phyloP scores from a whole-genome alignment of 257 asterid species.

The Mitragyna speciosa region DNA sequence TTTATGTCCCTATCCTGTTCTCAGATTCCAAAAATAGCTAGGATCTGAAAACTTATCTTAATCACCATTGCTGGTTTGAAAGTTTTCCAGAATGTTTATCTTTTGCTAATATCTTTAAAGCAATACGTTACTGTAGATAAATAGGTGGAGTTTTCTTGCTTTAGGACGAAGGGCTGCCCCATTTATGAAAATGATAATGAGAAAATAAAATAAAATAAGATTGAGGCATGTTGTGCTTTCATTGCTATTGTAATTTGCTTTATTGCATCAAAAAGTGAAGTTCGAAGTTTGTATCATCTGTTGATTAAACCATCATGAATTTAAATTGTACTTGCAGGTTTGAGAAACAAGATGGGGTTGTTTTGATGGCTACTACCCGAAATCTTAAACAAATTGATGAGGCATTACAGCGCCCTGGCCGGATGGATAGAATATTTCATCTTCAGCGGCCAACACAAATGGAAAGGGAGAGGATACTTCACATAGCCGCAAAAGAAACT shows the following conservation, averaged over 20 bases:
- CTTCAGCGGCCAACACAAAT: conserved; percentile 86
- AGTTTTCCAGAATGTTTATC: no score
- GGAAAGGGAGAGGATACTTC: conserved; percentile 85
- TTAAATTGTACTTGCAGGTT: conserved; percentile 51
- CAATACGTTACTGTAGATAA: neutral
- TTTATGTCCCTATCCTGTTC: neutral
- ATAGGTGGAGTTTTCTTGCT: neutral
- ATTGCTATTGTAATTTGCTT: neutral
- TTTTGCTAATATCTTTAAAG: neutral
- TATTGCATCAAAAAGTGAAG: neutral
- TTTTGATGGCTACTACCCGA: conserved; percentile 96
- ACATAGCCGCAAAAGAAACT: conserved; percentile 71
- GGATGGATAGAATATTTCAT: conserved; percentile 96
- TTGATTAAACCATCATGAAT: conserved; percentile 19
- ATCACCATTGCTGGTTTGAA: neutral
- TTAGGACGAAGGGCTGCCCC: neutral
- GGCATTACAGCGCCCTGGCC: conserved; percentile 95
- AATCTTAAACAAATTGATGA: conserved; percentile 84
- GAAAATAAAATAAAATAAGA: no score
- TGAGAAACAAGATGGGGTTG: conserved; percentile 98
- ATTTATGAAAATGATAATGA: neutral
- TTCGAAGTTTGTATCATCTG: neutral
- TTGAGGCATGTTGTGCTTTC: neutral
- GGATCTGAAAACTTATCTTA: neutral
- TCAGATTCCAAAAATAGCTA: neutral